phyloP scores from a whole-genome alignment of 1,284 basidiomycete genomes.

The Schizopora paradoxa region DNA sequence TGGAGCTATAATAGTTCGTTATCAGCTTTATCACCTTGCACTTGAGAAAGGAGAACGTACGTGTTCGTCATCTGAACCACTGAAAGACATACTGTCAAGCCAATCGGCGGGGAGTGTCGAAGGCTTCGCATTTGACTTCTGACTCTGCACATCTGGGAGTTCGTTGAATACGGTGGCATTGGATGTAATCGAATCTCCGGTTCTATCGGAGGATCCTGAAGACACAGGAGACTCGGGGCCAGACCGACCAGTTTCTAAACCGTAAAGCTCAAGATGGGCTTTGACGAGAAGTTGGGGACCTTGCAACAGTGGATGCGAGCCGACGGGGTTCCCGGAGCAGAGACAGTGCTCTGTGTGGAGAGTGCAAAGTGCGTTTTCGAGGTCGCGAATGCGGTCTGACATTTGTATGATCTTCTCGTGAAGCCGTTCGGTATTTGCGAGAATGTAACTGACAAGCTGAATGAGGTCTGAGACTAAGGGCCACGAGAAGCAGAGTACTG shows the following conservation, averaged over 20 bases:
- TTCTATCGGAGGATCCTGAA: no score
- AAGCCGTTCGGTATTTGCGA: conserved; percentile 23
- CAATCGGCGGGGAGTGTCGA: no score
- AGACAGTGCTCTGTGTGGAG: conserved; percentile 8
- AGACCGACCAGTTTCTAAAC: conserved; percentile 2
- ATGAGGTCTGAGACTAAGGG: neutral
- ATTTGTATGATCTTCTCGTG: conserved; percentile 21
- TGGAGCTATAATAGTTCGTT: no score
- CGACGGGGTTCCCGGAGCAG: conserved; percentile 1
- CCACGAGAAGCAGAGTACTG: neutral
- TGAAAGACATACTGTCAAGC: no score
- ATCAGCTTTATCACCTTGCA: no score
- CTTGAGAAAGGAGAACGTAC: no score
- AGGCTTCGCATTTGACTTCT: no score
- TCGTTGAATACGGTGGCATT: no score
- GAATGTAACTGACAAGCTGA: conserved; percentile 18
- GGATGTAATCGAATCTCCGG: no score
- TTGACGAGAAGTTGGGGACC: conserved; percentile 25
- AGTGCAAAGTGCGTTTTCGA: conserved; percentile 12
- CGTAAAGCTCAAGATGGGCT: conserved; percentile 13
- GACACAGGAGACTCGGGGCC: no score
- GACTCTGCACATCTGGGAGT: no score
- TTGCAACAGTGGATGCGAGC: conserved; percentile 22
- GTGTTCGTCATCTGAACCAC: no score
- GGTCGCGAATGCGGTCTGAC: conserved; percentile 19